Evolutionary conservation across 345 rosid species (phyloP), one percentile per base, ranked within the genome.

Genomic region (Rhizophora apiculata): DNA sequence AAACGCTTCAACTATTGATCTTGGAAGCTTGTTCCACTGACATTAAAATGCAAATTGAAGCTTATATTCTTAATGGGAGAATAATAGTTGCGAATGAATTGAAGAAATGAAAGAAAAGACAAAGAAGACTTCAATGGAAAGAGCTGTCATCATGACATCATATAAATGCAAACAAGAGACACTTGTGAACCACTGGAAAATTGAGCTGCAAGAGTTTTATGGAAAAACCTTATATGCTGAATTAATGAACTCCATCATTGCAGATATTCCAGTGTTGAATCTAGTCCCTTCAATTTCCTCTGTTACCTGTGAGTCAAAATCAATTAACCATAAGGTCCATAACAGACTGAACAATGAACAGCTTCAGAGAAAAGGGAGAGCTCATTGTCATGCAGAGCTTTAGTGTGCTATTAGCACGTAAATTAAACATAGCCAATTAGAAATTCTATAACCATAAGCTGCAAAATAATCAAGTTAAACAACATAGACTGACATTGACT

Each of bases 231-330:
- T 94, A 64, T 87, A 89, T 1, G 96, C 92, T 0, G 96, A 91
- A 77, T 91, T 94, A 65, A 89, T 63, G 79, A 94, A 94, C 85
- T 89, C 98, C 98, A 94, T 94, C 97, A 94, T 91, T 68, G 96
- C 93, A 59, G 97, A 94, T 74, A 91, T 91, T 64, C 96, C 97
- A 0, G 98, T 91, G 83, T 91, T 94, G 76, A 94, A 94, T 75
- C 98, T 64, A 26, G 96, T 94, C 37, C 86, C 95, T 84, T 91
- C 96, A 24, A 84, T 85, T 83, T 94, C 98, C 78, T 94, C 97
- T 0, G 88, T 87, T 58, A 94, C 95, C 98, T 91, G 84, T 37
- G 73, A 53, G 53, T 29, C 69, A 64, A 65, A 78, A 57, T 46
- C 37, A 46, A 74, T 57, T 57, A 22, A 59, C 26, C 5, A 29